Conservation (phyloP, 2,329 filamentous ascomycete genomes). For the Pseudocercospora vitis region DNA sequence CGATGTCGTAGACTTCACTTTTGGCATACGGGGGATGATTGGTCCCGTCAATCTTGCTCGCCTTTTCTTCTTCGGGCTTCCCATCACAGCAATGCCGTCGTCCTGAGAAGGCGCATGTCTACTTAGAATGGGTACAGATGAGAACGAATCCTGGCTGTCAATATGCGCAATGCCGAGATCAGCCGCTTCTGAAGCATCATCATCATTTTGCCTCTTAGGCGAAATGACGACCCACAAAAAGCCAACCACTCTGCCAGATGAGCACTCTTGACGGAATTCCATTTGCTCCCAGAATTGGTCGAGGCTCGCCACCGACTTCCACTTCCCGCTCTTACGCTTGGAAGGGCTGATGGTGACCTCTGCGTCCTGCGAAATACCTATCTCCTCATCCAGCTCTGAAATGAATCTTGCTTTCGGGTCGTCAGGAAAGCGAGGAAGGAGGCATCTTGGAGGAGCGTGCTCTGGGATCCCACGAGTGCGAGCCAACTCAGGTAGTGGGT, state of each 20-base stretch:
- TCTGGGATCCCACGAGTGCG: constrained; percentile 43
- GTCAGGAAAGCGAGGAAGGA: constrained; percentile 89
- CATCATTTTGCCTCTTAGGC: constrained; percentile 44
- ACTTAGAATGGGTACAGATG: constrained; percentile 6
- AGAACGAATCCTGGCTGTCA: constrained; percentile 26
- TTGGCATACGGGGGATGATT: constrained; percentile 63
- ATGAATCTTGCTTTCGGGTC: constrained; percentile 92
- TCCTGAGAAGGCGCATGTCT: constrained; percentile 8
- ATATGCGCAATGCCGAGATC: constrained; percentile 1
- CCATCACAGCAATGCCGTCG: not conserved
- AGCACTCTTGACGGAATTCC: constrained; percentile 94
- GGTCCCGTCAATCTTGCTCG: constrained; percentile 56
- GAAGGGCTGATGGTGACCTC: constrained; percentile 38
- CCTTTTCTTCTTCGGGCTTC: constrained; percentile 11
- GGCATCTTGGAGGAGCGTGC: constrained; percentile 67
- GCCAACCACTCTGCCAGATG: constrained; percentile 84
- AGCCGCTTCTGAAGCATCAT: constrained; percentile 1
- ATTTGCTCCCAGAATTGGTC: constrained; percentile 99
- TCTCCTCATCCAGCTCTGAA: constrained; percentile 82
- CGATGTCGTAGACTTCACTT: constrained; percentile 35
- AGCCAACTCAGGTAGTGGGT: constrained; percentile 69
- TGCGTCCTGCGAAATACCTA: constrained; percentile 33
- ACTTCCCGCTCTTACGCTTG: constrained; percentile 62
- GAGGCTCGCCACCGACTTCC: constrained; percentile 79
- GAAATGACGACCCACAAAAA: constrained; percentile 90